Base-by-base conservation (phyloP, 75 land plant species). In the Selaginella tamariscina region DNA sequence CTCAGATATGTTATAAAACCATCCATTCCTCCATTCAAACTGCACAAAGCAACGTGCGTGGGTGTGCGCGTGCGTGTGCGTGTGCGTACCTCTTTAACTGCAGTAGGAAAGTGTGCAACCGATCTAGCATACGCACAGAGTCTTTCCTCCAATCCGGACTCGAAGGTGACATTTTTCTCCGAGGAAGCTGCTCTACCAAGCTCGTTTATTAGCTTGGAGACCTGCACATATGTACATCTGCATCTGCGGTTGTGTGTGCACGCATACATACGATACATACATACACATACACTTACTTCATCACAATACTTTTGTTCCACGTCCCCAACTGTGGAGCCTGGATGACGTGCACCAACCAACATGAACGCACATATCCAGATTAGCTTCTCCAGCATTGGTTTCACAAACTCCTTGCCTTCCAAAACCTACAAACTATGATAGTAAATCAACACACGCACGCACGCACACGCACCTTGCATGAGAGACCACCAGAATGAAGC, bases 11-110 rank as follows among this genome's bases (percentile, higher is more conserved):
- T 82, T 79, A 60, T 95, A 85, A 63, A 95, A 95, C 89, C 92
- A 95, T 1, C 99, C 99, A 73, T 95, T 95, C 31, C 99, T 85
- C 99, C 99, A 95, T 68, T 95, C 87, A 77, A 95, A 95, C 99
- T 92, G 82, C 31, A n/a, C n/a, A n/a, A n/a, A n/a, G n/a, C n/a
- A n/a, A n/a, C n/a, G n/a, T n/a, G n/a, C n/a, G n/a, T n/a, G n/a
- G n/a, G n/a, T n/a, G n/a, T n/a, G n/a, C n/a, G n/a, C n/a, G n/a
- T n/a, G n/a, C n/a, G n/a, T n/a, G n/a, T n/a, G n/a, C n/a, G n/a
- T n/a, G n/a, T n/a, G n/a, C n/a, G n/a, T 55, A 86, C 97, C 89
- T 95, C 99, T 71, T 91, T 95, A 33, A 88, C 81, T 27, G 97
- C 97, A 13, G 99, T 95, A 0, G 97, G 99, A 55, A 95, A 95